A percentile compares a stretch with the other conserved stretches of the same genome.
phyloP scores from a whole-genome alignment of 2,329 filamentous ascomycete species.

The Aspergillus ustus region DNA sequence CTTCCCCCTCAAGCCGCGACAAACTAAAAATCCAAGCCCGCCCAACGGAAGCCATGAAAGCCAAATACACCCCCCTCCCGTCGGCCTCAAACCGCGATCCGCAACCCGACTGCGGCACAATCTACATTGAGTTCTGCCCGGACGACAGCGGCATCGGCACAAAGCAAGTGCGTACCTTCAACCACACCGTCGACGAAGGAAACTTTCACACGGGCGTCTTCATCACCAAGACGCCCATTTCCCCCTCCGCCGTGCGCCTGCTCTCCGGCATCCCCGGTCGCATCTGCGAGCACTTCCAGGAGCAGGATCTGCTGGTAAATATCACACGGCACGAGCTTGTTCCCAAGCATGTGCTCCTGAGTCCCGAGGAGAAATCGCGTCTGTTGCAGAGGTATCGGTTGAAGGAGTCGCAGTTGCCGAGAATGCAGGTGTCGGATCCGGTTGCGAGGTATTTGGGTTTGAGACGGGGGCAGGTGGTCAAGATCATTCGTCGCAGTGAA shows the following conservation, averaged over 20 bases:
- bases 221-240: conserved; percentile 80
- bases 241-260: conserved; percentile 83
- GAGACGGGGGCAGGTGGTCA: conserved; percentile 91
- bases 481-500: conserved; percentile 95
- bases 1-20: conserved; percentile 63
- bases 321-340: conserved; percentile 98
- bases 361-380: conserved; percentile 83
- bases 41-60: conserved; percentile 81
- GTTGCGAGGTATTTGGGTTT: conserved; percentile 91
- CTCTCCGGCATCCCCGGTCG: conserved; percentile 77
- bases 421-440: conserved; percentile 89
- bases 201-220: conserved; percentile 91
- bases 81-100: conserved; percentile 72
- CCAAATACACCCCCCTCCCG: conserved; percentile 76
- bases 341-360: conserved; percentile 88
- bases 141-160: conserved; percentile 78
- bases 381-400: conserved; percentile 87
- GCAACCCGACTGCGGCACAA: conserved; percentile 75
- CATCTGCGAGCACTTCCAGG: conserved; percentile 91
- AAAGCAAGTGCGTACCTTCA: conserved; percentile 89
- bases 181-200: conserved; percentile 76
- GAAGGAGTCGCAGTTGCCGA: conserved; percentile 95
- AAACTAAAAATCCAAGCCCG: conserved; percentile 87
- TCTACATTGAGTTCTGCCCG: conserved; percentile 91
- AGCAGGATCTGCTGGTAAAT: conserved; percentile 95